phyloP scores from a whole-genome alignment of 306 rosid species.

The Pachyrhizus erosus region DNA sequence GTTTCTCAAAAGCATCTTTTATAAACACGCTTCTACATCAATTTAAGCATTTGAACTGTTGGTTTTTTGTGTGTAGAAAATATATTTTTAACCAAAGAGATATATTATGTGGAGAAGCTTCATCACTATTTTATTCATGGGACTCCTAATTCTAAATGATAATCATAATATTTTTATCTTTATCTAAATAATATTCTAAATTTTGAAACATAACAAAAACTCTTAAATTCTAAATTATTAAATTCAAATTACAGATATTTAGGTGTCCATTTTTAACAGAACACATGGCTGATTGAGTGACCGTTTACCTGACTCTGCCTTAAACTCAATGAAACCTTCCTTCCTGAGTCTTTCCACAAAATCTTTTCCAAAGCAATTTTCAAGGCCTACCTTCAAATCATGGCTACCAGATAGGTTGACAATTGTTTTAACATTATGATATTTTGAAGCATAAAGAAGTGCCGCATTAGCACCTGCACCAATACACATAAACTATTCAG shows the following conservation, averaged over 20 bases:
- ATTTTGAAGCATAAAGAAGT: constrained; percentile 75
- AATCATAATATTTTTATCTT: too few relatives aligned
- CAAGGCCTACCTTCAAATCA: constrained; percentile 63
- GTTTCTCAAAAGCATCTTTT: not conserved
- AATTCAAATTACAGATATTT: too few relatives aligned
- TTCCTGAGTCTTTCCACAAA: constrained; percentile 62
- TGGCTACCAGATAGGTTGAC: constrained; percentile 78
- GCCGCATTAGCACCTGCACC: constrained; percentile 74
- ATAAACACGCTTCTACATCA: constrained; percentile 24
- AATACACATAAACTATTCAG: constrained; percentile 19
- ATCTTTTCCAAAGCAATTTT: constrained; percentile 59
- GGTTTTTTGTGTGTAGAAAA: too few relatives aligned
- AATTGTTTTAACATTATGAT: constrained; percentile 62
- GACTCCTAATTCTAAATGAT: too few relatives aligned
- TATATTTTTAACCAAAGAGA: too few relatives aligned
- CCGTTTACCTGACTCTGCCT: constrained; percentile 58
- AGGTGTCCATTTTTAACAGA: too few relatives aligned
- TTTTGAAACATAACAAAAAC: too few relatives aligned
- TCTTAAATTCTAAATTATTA: too few relatives aligned
- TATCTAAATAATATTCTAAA: too few relatives aligned
- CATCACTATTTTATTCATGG: too few relatives aligned
- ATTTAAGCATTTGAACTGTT: constrained; percentile 31
- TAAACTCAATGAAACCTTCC: constrained; percentile 70
- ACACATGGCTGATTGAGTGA: constrained; percentile 17
- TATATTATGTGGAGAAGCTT: too few relatives aligned